Evolutionary conservation across 2,329 filamentous ascomycete species (phyloP).

Genomic region (Penicillium sclerotiorum): DNA sequence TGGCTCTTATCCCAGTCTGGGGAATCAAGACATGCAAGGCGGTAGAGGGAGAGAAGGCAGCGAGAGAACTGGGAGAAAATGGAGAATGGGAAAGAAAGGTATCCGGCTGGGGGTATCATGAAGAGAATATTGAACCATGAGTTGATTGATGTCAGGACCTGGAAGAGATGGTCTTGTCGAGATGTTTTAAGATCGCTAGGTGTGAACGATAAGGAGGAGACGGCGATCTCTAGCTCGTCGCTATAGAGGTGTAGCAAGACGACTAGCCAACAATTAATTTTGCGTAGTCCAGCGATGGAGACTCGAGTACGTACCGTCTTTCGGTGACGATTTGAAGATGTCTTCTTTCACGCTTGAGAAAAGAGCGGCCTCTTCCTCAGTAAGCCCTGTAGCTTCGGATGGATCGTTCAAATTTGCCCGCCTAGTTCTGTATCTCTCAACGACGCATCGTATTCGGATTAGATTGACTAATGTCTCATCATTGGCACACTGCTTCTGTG

Average conservation of each 20-base stretch:
- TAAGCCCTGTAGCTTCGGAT: background rate
- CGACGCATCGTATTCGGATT: background rate
- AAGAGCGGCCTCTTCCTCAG: background rate
- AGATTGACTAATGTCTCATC: background rate
- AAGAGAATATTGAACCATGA: background rate
- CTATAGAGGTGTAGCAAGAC: background rate
- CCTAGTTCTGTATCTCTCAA: background rate
- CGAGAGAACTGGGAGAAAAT: conserved; percentile 1
- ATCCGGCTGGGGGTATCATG: background rate
- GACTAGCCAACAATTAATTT: too few relatives aligned
- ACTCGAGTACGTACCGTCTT: too few relatives aligned
- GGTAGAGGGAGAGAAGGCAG: background rate
- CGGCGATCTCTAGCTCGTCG: background rate
- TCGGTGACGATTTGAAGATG: too few relatives aligned
- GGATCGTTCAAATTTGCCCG: background rate
- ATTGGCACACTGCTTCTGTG: background rate
- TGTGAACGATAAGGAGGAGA: background rate
- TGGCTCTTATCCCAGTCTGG: background rate
- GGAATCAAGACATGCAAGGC: background rate
- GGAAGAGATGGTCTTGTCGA: background rate
- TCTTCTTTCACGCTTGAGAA: too few relatives aligned
- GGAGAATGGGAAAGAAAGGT: background rate
- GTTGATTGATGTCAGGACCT: background rate
- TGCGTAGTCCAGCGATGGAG: too few relatives aligned
- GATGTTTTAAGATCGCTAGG: background rate